A percentile compares a stretch with the other conserved stretches of the same genome.
These are phyloP conservation scores for Firmiana major DNA, from an alignment of 345 rosid species.

Conservation along the genomic window DNA sequence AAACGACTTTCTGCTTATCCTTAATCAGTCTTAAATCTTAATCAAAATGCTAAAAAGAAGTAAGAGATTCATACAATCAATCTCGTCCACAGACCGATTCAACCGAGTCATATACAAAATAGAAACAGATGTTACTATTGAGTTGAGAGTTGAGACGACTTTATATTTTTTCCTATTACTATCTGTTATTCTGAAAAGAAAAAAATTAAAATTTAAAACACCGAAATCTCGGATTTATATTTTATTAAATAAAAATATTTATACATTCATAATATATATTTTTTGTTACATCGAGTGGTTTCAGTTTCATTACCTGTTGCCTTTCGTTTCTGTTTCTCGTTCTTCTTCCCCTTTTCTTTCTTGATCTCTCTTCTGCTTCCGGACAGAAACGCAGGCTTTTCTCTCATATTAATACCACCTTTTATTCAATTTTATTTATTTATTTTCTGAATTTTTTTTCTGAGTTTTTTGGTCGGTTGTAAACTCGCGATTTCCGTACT, in stretches of 20 bases:
- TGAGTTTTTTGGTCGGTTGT: not conserved
- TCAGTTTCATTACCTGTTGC: constrained; percentile 31
- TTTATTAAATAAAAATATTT: not conserved
- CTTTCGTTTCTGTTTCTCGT: not conserved
- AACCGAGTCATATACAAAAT: not conserved
- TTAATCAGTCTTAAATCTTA: no score
- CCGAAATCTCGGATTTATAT: not conserved
- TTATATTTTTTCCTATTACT: not conserved
- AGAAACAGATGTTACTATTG: not conserved
- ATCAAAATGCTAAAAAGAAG: not conserved
- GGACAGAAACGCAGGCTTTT: not conserved
- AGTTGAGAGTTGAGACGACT: not conserved
- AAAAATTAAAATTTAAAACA: no score
- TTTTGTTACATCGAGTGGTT: constrained; percentile 26
- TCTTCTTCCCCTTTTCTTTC: not conserved
- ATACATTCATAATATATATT: not conserved
- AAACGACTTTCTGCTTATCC: no score
- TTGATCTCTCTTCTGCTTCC: not conserved
- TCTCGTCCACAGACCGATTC: not conserved
- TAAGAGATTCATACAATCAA: not conserved
- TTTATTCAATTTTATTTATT: not conserved
- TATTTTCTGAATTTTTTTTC: not conserved
- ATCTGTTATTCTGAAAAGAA: no score
- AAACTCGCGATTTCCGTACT: not conserved
- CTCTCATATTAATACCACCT: not conserved